Conservation (phyloP, 768 basidiomycete species). For the Pseudohyphozyma bogoriensis region DNA sequence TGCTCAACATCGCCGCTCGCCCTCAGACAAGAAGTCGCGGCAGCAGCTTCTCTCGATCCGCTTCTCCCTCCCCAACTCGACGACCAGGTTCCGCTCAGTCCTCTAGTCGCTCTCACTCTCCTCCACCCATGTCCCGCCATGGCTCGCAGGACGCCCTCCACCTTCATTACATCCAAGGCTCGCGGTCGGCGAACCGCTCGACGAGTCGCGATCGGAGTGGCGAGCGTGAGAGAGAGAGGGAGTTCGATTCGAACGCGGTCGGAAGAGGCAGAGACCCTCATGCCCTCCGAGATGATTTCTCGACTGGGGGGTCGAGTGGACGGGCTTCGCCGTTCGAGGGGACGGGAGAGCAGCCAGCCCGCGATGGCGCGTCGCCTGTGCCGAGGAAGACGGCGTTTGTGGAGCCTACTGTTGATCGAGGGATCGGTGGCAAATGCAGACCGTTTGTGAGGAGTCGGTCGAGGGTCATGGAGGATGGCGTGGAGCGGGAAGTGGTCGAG, state of each 20-base stretch:
- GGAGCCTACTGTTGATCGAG: background rate
- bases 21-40: slow-evolving; percentile 18
- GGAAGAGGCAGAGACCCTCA: background rate
- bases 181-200: background rate
- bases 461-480: background rate
- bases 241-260: background rate
- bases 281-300: background rate
- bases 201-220: background rate
- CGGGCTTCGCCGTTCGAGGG: background rate
- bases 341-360: too few species aligned
- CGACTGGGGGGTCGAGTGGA: background rate
- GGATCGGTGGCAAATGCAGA: background rate
- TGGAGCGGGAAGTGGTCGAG: slow-evolving; percentile 8
- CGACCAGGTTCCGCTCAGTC: background rate
- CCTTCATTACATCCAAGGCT: slow-evolving; percentile 24
- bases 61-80: slow-evolving; percentile 12
- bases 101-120: slow-evolving; percentile 17
- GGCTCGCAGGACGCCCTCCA: slow-evolving; percentile 18
- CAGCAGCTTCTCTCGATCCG: slow-evolving; percentile 4
- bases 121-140: slow-evolving; percentile 14
- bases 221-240: background rate
- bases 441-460: background rate
- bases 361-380: too few species aligned
- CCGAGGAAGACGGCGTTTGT: background rate
- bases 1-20: background rate